Conservation (phyloP, 2,329 filamentous ascomycete genomes). For the Penicillium nordicum region DNA sequence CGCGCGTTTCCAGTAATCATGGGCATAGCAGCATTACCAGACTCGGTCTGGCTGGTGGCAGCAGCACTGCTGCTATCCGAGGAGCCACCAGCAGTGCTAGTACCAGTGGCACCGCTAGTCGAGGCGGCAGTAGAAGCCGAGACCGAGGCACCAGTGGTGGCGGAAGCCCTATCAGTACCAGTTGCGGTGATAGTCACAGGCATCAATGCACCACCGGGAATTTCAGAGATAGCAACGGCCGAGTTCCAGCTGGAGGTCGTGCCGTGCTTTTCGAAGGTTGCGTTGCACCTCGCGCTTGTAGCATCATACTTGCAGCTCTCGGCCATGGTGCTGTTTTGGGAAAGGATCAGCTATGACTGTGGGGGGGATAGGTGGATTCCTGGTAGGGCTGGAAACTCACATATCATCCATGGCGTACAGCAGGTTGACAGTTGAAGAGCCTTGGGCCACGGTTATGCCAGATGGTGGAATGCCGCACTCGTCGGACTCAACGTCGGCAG, state of each 20-base stretch:
- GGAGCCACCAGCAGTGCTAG: background rate
- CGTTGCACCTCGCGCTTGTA: background rate
- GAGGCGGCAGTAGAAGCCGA: slow-evolving; percentile 5
- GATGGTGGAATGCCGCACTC: background rate
- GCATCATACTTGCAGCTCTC: slow-evolving; percentile 4
- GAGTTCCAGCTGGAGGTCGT: background rate
- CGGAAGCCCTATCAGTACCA: background rate
- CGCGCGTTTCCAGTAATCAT: slow-evolving; percentile 13
- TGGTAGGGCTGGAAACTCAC: background rate
- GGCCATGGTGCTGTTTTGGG: background rate
- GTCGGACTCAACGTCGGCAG: background rate
- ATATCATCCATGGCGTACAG: background rate
- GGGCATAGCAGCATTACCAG: slow-evolving; percentile 16
- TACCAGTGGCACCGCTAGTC: background rate
- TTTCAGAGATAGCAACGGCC: background rate
- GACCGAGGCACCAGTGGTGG: slow-evolving; percentile 7
- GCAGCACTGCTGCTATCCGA: slow-evolving; percentile 1
- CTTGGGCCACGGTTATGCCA: slow-evolving; percentile 1
- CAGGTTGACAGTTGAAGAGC: background rate
- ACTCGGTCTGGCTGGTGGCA: slow-evolving; percentile 7
- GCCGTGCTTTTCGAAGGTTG: background rate
- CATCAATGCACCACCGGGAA: slow-evolving; percentile 4
- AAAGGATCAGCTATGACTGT: slow-evolving; percentile 1
- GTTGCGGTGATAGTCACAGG: slow-evolving; percentile 5
- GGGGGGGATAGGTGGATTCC: background rate